phyloP scores from a whole-genome alignment of 805 yeast genomes.

The Kluyveromyces aestuarii region DNA sequence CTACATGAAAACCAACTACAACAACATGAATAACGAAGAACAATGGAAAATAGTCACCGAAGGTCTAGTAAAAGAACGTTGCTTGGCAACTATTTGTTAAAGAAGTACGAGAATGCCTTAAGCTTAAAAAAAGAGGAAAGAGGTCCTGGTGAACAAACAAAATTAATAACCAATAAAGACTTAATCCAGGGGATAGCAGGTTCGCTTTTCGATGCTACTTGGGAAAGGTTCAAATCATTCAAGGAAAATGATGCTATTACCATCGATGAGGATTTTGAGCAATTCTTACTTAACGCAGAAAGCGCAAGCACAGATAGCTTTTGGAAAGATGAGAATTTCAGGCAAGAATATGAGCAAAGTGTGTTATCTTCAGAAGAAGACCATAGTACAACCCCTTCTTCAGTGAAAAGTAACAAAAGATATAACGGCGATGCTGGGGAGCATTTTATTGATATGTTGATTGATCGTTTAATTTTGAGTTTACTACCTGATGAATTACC shows the following conservation, averaged over 20 bases:
- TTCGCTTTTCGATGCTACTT: conserved; percentile 35
- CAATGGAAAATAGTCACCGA: neutral
- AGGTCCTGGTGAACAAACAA: conserved; percentile 1
- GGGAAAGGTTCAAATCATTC: conserved; percentile 28
- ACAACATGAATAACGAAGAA: neutral
- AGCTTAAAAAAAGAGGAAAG: conserved; percentile 19
- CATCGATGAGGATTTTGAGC: conserved; percentile 8
- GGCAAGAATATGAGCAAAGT: conserved; percentile 11
- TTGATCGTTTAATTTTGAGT: conserved; percentile 44
- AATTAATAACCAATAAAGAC: conserved; percentile 16
- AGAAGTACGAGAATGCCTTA: conserved; percentile 19
- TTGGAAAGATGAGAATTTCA: conserved; percentile 19
- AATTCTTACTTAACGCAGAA: conserved; percentile 8
- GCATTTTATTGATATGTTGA: conserved; percentile 50
- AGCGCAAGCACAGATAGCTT: conserved; percentile 21
- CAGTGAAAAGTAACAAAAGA: neutral
- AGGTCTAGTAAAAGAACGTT: conserved; percentile 9
- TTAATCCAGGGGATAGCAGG: conserved; percentile 34
- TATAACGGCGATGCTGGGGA: conserved; percentile 12
- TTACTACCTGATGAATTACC: conserved; percentile 41
- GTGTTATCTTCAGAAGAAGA: conserved; percentile 6
- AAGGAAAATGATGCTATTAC: conserved; percentile 9
- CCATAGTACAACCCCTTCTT: conserved; percentile 8
- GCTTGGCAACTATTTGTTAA: conserved; percentile 15
- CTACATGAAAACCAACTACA: neutral